Percentiles rank a stretch among this genome's conserved stretches.
phyloP scores from a whole-genome alignment of 2,329 filamentous ascomycete species.

The Teratosphaeriaceae sp. region DNA sequence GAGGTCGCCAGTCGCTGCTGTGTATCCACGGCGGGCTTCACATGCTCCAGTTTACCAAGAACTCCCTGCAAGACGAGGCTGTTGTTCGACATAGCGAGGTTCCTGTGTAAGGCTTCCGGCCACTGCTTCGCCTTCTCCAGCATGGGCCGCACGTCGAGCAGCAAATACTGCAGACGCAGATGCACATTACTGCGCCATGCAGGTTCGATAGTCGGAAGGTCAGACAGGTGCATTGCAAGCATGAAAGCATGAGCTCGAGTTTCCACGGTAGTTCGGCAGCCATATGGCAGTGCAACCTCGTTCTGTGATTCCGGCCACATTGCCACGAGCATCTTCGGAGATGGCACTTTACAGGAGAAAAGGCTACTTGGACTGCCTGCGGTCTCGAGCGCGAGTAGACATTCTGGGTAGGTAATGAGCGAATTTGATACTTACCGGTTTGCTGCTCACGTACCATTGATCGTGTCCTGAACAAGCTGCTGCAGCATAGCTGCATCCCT shows the following conservation, averaged over 20 bases:
- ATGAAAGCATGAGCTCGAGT: conserved; percentile 16
- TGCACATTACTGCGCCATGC: conserved; percentile 18
- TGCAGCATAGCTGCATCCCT: conserved; percentile 28
- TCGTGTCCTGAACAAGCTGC: conserved; percentile 34
- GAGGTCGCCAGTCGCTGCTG: conserved; percentile 14
- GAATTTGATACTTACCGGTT: conserved; percentile 15
- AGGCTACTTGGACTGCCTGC: conserved; percentile 9
- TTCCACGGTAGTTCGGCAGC: conserved; percentile 27
- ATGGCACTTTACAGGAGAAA: conserved; percentile 32
- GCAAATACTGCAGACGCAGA: conserved; percentile 15
- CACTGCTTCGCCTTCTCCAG: conserved; percentile 17
- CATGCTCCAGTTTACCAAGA: conserved; percentile 7
- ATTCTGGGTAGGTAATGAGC: conserved; percentile 34
- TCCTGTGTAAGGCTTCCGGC: conserved; percentile 11
- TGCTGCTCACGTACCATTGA: conserved; percentile 31
- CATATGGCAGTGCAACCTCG: conserved; percentile 35
- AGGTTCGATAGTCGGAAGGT: conserved; percentile 11
- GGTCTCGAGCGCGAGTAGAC: conserved; percentile 37
- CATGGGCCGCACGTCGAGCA: conserved; percentile 6
- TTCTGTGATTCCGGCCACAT: conserved; percentile 34
- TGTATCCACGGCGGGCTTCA: conserved; percentile 3
- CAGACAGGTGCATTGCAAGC: conserved; percentile 20
- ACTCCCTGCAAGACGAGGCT: conserved; percentile 11
- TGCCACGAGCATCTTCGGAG: conserved; percentile 31
- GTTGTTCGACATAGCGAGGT: conserved; percentile 11